Conservation (phyloP, 768 basidiomycete species). For the Hydnum rufescens region DNA sequence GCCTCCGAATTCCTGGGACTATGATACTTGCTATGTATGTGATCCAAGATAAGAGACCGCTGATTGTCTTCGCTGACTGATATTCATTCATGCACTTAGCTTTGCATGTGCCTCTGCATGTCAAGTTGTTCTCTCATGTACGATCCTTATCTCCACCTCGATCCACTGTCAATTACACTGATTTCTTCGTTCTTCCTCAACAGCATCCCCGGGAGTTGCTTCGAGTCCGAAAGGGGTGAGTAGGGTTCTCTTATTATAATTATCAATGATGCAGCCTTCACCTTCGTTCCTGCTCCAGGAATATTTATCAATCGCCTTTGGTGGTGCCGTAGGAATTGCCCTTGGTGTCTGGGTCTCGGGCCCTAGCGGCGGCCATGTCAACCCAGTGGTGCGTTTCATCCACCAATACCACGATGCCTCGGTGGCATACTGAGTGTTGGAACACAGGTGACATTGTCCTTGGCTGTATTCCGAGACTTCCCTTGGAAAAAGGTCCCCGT, state of each 20-base stretch:
- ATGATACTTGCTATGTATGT: conserved; percentile 30
- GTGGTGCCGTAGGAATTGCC: conserved; percentile 6
- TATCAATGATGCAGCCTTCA: too few species aligned
- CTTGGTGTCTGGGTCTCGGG: conserved; percentile 8
- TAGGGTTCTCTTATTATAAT: not conserved
- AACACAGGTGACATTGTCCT: conserved; percentile 5
- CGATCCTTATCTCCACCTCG: conserved; percentile 24
- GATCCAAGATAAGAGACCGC: not conserved
- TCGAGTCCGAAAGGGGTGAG: not conserved
- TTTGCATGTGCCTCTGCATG: conserved; percentile 39
- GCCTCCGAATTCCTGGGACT: conserved; percentile 43
- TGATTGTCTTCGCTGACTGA: not conserved
- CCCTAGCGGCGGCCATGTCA: conserved; percentile 6
- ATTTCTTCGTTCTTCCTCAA: not conserved
- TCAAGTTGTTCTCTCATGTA: conserved; percentile 20
- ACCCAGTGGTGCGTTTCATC: conserved; percentile 7
- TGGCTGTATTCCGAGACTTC: conserved; percentile 7
- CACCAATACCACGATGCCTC: not conserved
- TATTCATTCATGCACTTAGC: conserved; percentile 2
- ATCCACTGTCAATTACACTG: too few species aligned
- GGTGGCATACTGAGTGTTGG: not conserved
- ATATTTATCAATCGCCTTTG: conserved; percentile 2
- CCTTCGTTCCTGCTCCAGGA: conserved; percentile 4
- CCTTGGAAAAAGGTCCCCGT: conserved; percentile 19
- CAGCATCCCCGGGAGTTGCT: not conserved